phyloP scores from a whole-genome alignment of 306 rosid species.

The barrel medic (Medicago truncatula) region DNA sequence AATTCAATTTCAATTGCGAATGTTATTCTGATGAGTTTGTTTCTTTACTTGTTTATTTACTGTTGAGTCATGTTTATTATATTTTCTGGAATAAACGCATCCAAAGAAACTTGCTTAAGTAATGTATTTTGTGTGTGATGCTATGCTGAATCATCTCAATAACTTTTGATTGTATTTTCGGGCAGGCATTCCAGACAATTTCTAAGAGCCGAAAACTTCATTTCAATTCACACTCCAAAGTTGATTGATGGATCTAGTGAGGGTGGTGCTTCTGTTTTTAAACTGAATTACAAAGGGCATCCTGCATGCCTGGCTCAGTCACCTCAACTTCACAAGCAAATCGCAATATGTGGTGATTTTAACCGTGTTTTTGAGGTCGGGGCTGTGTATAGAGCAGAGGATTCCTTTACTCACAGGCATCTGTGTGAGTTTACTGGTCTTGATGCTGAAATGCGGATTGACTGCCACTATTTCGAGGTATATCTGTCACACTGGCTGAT shows the following conservation, averaged over 20 bases:
- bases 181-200: constrained; percentile 76
- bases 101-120: not conserved
- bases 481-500: constrained; percentile 4
- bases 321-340: constrained; percentile 95
- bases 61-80: not conserved
- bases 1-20: not conserved
- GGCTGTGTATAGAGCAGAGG: constrained; percentile 83
- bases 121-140: not conserved
- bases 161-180: constrained; percentile 19
- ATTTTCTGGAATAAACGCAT: not conserved
- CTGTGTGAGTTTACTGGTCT: constrained; percentile 93
- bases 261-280: constrained; percentile 76
- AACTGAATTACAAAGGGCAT: constrained; percentile 80
- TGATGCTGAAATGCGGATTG: constrained; percentile 90
- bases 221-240: constrained; percentile 76
- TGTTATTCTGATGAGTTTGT: not conserved
- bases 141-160: not conserved
- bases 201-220: constrained; percentile 57
- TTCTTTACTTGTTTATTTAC: not conserved
- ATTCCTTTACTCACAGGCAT: constrained; percentile 88
- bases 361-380: constrained; percentile 89
- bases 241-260: constrained; percentile 89
- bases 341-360: constrained; percentile 80
- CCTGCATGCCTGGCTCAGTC: constrained; percentile 96
- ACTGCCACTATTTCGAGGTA: constrained; percentile 83